Percentiles rank a stretch among this genome's conserved stretches.
Evolutionary conservation across 805 yeast species (phyloP).

Genomic region (Starmerella apis): DNA sequence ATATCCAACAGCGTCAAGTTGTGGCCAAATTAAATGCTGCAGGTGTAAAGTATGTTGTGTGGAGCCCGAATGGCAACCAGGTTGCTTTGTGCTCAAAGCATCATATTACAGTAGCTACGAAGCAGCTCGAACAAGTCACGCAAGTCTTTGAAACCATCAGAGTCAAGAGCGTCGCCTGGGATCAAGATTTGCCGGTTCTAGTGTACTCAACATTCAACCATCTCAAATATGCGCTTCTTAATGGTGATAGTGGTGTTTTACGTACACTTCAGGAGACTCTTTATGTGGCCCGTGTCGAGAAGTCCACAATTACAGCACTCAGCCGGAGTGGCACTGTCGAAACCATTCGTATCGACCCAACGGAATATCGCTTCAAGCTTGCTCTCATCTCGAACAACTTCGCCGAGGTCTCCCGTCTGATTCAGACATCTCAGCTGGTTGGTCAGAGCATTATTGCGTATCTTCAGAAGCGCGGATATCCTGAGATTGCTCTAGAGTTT

Average conservation of each 20-base stretch:
- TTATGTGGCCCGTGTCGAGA: conserved; percentile 61
- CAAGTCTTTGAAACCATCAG: conserved; percentile 93
- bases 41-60: conserved; percentile 75
- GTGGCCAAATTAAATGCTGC: conserved; percentile 56
- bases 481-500: conserved; percentile 93
- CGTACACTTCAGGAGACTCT: conserved; percentile 83
- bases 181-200: conserved; percentile 71
- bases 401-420: conserved; percentile 81
- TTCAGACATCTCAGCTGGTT: conserved; percentile 78
- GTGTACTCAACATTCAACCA: conserved; percentile 92
- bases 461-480: conserved; percentile 88
- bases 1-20: conserved; percentile 83
- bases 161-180: conserved; percentile 96
- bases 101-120: conserved; percentile 70
- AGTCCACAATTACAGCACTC: conserved; percentile 65
- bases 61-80: conserved; percentile 82
- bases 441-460: conserved; percentile 96
- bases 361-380: conserved; percentile 91
- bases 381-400: conserved; percentile 84
- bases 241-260: conserved; percentile 92
- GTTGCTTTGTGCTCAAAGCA: conserved; percentile 86
- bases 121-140: conserved; percentile 62
- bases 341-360: conserved; percentile 73
- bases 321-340: conserved; percentile 79
- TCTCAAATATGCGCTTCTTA: conserved; percentile 81